Percentiles rank a stretch among this genome's conserved stretches.
These are phyloP conservation scores for Fusarium lateritium DNA, from an alignment of 2,329 filamentous ascomycete genomes.

Conservation along the genomic window DNA sequence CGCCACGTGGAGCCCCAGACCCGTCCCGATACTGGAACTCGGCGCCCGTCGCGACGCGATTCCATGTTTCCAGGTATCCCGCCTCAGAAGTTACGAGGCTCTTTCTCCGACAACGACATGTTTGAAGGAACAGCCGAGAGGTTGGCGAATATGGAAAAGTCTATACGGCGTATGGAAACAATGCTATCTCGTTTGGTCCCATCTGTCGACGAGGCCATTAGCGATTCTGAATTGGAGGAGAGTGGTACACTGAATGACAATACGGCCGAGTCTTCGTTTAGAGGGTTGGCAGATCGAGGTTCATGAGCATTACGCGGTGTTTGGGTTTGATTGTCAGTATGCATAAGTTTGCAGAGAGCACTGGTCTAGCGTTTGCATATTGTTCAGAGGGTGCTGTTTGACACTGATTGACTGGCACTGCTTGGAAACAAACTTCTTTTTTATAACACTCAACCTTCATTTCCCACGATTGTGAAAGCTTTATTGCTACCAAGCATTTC, in stretches of 20 bases:
- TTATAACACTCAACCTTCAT: slow-evolving; percentile 6
- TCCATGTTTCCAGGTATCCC: slow-evolving; percentile 69
- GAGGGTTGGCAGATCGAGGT: slow-evolving; percentile 27
- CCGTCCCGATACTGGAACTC: slow-evolving; percentile 47
- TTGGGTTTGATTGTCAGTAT: slow-evolving; percentile 9
- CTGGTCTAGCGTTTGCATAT: slow-evolving; percentile 15
- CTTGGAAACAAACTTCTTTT: not conserved
- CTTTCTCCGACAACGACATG: slow-evolving; percentile 64
- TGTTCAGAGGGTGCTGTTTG: slow-evolving; percentile 6
- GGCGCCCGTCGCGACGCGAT: slow-evolving; percentile 64
- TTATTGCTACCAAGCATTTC: not conserved
- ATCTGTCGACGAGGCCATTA: slow-evolving; percentile 46
- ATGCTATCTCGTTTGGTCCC: slow-evolving; percentile 60
- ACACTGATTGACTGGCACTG: slow-evolving; percentile 25
- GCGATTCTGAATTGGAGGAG: slow-evolving; percentile 49
- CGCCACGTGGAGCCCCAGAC: slow-evolving; percentile 37
- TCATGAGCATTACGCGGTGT: slow-evolving; percentile 18
- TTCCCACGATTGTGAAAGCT: slow-evolving; percentile 1
- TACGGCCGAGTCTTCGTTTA: slow-evolving; percentile 52
- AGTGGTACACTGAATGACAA: slow-evolving; percentile 50
- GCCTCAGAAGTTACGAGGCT: slow-evolving; percentile 62
- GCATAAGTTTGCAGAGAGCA: slow-evolving; percentile 9
- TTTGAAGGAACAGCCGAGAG: slow-evolving; percentile 60
- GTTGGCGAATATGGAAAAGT: slow-evolving; percentile 65
- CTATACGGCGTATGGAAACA: slow-evolving; percentile 64